phyloP scores from a whole-genome alignment of 371 early-diverging fungal species.

The Mucor piriformis region DNA sequence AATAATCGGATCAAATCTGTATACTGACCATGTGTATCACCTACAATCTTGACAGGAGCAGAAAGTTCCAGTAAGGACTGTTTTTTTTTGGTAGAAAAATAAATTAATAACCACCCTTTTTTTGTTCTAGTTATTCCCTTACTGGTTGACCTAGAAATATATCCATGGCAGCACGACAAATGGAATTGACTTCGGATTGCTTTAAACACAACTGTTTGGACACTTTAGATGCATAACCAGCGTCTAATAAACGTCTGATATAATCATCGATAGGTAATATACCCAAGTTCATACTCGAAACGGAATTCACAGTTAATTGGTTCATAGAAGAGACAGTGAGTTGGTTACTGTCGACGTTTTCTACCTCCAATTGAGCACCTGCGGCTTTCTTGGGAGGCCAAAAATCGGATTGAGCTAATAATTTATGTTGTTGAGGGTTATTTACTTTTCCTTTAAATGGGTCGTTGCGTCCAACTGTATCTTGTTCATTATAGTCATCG shows the following conservation, averaged over 20 bases:
- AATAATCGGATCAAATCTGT: constrained; percentile 89
- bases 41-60: constrained; percentile 95
- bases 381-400: constrained; percentile 33
- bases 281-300: constrained; percentile 32
- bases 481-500: constrained; percentile 28
- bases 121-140: constrained; percentile 9
- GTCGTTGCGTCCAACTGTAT: constrained; percentile 28
- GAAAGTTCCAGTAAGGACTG: constrained; percentile 89
- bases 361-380: neutral
- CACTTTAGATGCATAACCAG: constrained; percentile 74
- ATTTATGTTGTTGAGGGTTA: constrained; percentile 45
- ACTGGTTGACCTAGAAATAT: constrained; percentile 91
- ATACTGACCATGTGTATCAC: constrained; percentile 97
- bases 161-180: constrained; percentile 88
- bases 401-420: constrained; percentile 41
- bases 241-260: constrained; percentile 78
- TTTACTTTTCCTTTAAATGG: constrained; percentile 42
- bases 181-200: constrained; percentile 83
- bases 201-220: constrained; percentile 77
- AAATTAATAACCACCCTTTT: too few species aligned
- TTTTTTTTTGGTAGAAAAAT: too few species aligned
- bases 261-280: constrained; percentile 75
- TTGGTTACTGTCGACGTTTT: constrained; percentile 33
- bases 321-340: constrained; percentile 49
- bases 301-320: constrained; percentile 46